Evolutionary conservation across 2,329 filamentous ascomycete genomes (phyloP), one percentile per base, ranked within the genome.

Genomic region (Diaporthe sp.): DNA sequence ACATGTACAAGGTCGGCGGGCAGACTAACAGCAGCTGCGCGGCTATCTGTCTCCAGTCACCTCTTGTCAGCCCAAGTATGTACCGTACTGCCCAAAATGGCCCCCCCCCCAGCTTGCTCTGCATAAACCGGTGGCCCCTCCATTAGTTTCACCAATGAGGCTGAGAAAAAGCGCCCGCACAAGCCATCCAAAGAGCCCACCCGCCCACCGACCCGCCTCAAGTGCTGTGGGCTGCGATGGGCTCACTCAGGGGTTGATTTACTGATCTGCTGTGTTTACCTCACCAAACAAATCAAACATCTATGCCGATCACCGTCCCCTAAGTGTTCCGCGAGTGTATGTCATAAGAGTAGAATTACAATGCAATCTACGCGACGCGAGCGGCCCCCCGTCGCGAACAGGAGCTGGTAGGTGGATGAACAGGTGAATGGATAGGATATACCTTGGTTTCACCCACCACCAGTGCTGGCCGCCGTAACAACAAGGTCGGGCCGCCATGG

Each of bases 81-180:
- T 66, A 47, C 39, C 25, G 15, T 37, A 51, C 63, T 13, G n/a
- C 35, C 30, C 30, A 9, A 51, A n/a, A 25, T n/a, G 22, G 44
- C 32, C 61, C 30, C 61, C 32, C 61, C 30, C 61, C 63, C 44
- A 68, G 63, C 63, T 68, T 68, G 63, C 47, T n/a, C 53, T 68
- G 63, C 63, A 68, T 68, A 53, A 68, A 53, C 32, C 51, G 47
- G 63, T 39, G 63, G 63, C 63, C 63, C 63, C 63, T 68, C 63
- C 32, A 68, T 68, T 68, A 68, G 63, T 68, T 68, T 68, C 63
- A 68, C 63, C 63, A 68, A 68, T 68, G 63, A 68, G 44, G 47
- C 63, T 68, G 63, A 68, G 47, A 68, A 68, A 53, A 53, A 51
- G 47, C 47, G 63, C 32, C n/a, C 39, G 63, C 63, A 68, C 47